phyloP scores from a whole-genome alignment of 768 basidiomycete genomes.

The Tricholoma hemisulphureum region DNA sequence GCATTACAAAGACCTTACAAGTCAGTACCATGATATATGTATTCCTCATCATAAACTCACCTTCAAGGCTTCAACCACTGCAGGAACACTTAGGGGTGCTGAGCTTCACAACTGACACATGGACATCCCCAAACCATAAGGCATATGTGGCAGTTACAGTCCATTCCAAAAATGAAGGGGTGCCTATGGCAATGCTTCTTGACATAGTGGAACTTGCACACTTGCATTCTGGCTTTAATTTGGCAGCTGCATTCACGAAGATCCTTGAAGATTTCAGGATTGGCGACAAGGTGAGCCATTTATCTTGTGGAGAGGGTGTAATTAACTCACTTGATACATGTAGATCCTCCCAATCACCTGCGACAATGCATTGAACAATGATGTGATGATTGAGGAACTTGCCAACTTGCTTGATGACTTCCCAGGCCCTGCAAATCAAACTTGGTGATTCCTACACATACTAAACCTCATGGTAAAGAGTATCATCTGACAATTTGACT shows the following conservation, averaged over 20 bases:
- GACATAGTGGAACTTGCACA: constrained; percentile 34
- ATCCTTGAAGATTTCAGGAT: constrained; percentile 34
- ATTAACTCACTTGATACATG: constrained; percentile 10
- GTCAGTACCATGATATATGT: constrained; percentile 9
- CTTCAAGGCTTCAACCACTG: background rate
- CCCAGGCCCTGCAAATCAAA: constrained; percentile 20
- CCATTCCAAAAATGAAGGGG: constrained; percentile 27
- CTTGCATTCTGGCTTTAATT: constrained; percentile 29
- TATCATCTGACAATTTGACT: constrained; percentile 29
- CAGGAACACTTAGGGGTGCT: constrained; percentile 26
- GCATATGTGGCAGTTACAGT: too few species aligned
- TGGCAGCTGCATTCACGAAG: constrained; percentile 27
- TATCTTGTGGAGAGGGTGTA: background rate
- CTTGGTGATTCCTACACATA: constrained; percentile 34
- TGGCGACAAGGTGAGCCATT: constrained; percentile 26
- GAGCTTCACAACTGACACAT: constrained; percentile 30
- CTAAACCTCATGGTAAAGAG: constrained; percentile 33
- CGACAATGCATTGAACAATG: constrained; percentile 35
- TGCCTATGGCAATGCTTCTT: constrained; percentile 21
- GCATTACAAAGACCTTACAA: constrained; percentile 26
- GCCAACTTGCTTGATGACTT: too few species aligned
- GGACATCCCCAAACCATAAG: too few species aligned
- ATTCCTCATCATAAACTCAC: background rate
- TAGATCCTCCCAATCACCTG: constrained; percentile 28
- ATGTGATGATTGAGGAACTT: constrained; percentile 32